Percentiles rank a stretch among this genome's conserved stretches.
These are phyloP conservation scores for Plantago coronopus DNA, from an alignment of 305 asterid genomes.

Conservation along the genomic window DNA sequence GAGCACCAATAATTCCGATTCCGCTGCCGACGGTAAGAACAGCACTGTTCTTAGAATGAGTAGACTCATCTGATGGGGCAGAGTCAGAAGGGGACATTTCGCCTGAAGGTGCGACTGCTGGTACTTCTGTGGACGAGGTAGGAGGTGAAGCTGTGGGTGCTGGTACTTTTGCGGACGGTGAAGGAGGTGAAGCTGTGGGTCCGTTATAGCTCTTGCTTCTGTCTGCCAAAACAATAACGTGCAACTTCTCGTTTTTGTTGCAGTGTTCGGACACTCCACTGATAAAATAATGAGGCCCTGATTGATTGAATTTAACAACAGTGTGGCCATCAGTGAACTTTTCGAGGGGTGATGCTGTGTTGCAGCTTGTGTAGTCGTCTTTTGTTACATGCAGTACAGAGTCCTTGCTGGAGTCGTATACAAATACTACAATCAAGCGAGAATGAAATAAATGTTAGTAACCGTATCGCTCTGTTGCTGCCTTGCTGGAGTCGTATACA, in stretches of 20 bases:
- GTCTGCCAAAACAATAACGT: constrained; percentile 75
- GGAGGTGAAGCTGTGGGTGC: constrained; percentile 46
- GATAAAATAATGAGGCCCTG: constrained; percentile 81
- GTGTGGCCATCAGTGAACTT: constrained; percentile 67
- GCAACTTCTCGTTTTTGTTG: constrained; percentile 62
- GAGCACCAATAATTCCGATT: not conserved
- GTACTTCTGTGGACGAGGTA: not conserved
- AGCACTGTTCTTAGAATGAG: constrained; percentile 16
- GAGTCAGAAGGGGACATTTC: constrained; percentile 35
- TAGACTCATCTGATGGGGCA: constrained; percentile 4
- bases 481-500: too few relatives aligned
- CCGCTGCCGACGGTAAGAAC: not conserved
- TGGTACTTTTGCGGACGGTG: constrained; percentile 20
- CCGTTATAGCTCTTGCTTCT: constrained; percentile 36
- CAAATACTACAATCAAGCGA: constrained; percentile 51
- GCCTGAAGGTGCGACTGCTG: constrained; percentile 32
- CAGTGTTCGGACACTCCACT: constrained; percentile 74
- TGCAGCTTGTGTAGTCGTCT: constrained; percentile 66
- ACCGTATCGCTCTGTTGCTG: not conserved
- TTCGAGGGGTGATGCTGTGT: constrained; percentile 40
- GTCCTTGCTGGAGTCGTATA: constrained; percentile 49
- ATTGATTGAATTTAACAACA: constrained; percentile 40
- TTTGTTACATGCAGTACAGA: constrained; percentile 45
- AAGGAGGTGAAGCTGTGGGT: constrained; percentile 37
- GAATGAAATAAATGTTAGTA: not conserved